A percentile compares a stretch with the other conserved stretches of the same genome.
Evolutionary conservation across 2,329 filamentous ascomycete species (phyloP).

Genomic region (Fusarium irregulare): DNA sequence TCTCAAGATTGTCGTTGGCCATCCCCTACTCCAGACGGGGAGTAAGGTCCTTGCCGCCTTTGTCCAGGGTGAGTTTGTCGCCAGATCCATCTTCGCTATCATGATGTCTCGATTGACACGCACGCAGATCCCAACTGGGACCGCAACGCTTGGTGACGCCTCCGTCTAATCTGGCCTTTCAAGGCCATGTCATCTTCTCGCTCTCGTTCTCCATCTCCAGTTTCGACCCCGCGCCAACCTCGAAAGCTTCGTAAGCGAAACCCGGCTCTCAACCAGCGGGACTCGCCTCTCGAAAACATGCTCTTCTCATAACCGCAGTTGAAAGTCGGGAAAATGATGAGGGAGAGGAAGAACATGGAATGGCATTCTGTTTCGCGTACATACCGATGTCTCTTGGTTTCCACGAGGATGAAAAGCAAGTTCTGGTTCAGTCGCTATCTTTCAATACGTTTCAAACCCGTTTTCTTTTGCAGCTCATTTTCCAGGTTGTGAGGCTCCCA

Average conservation of each 20-base stretch:
- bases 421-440: constrained; percentile 14
- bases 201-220: constrained; percentile 29
- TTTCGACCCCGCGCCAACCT: constrained; percentile 27
- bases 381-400: constrained; percentile 20
- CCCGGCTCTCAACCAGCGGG: constrained; percentile 31
- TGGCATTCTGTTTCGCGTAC: constrained; percentile 25
- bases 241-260: constrained; percentile 47
- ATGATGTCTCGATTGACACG: constrained; percentile 13
- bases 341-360: neutral
- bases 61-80: constrained; percentile 79
- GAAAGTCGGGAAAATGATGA: neutral
- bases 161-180: constrained; percentile 40
- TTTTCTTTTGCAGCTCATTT: constrained; percentile 1
- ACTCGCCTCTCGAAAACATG: constrained; percentile 36
- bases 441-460: neutral
- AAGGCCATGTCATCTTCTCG: constrained; percentile 31
- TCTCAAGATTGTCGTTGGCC: constrained; percentile 95
- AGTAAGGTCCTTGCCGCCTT: constrained; percentile 97
- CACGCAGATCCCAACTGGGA: constrained; percentile 85
- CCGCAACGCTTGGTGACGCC: constrained; percentile 82
- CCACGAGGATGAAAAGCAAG: constrained; percentile 19
- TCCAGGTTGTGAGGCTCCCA: neutral
- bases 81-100: constrained; percentile 11
- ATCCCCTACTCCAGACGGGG: constrained; percentile 95
- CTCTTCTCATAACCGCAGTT: constrained; percentile 9